Conservation (phyloP, 352 stramenopile genomes). For the Nothophytophthora sp. region DNA sequence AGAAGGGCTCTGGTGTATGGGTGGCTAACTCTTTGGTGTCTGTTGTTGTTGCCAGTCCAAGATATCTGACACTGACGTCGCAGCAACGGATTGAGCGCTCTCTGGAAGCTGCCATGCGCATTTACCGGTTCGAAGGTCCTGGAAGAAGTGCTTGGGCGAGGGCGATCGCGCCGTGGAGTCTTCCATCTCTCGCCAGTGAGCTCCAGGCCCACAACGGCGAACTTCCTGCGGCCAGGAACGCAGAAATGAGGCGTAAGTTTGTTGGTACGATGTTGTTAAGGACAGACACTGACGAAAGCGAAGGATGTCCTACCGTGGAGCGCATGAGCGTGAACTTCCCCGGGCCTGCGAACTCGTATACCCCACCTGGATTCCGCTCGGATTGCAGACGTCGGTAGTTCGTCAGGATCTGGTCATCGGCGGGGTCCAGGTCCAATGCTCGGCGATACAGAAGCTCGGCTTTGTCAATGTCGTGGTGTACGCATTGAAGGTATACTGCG, state of each 20-base stretch:
- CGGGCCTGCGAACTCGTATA: conserved; percentile 54
- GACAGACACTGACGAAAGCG: background rate
- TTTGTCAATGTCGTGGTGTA: conserved; percentile 60
- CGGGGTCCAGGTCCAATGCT: conserved; percentile 51
- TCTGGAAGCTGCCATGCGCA: conserved; percentile 38
- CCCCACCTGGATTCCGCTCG: conserved; percentile 46
- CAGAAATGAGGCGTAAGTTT: background rate
- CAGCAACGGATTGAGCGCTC: background rate
- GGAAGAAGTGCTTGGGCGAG: conserved; percentile 44
- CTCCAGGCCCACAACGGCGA: conserved; percentile 1
- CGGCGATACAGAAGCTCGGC: conserved; percentile 68
- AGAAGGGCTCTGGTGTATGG: background rate
- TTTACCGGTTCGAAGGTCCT: conserved; percentile 32
- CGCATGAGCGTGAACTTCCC: conserved; percentile 45
- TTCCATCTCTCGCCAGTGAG: conserved; percentile 51
- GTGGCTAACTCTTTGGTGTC: conserved; percentile 21
- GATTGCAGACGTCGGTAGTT: conserved; percentile 64
- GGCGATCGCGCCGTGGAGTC: conserved; percentile 25
- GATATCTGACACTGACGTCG: background rate
- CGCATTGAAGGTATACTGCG: conserved; percentile 59
- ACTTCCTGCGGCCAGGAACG: conserved; percentile 14
- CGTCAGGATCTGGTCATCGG: conserved; percentile 49
- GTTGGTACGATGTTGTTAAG: too few relatives aligned
- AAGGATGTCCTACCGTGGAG: conserved; percentile 27
- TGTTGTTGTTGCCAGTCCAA: conserved; percentile 6